Conservation (phyloP, 345 rosid species). For the Nasturtium officinale region DNA sequence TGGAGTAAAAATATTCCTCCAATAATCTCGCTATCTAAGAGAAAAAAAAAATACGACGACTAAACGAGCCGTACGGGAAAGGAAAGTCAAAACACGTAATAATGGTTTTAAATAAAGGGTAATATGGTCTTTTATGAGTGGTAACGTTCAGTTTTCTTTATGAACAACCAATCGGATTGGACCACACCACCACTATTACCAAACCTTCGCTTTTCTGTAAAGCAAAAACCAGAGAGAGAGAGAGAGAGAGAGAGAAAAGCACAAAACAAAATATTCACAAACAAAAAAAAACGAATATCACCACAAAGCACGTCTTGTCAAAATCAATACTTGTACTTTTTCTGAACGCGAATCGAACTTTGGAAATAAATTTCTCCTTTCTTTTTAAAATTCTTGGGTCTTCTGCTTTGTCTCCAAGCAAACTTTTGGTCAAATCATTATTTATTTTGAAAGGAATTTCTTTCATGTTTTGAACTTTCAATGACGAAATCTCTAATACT, state of each 20-base stretch:
- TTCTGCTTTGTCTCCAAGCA: conserved; percentile 67
- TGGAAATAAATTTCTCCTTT: neutral
- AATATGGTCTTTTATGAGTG: neutral
- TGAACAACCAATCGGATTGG: conserved; percentile 22
- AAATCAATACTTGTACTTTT: conserved; percentile 20
- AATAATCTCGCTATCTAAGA: neutral
- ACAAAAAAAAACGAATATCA: neutral
- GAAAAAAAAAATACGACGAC: neutral
- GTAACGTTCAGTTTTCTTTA: conserved; percentile 31
- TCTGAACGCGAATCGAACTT: conserved; percentile 18
- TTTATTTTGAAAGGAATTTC: neutral
- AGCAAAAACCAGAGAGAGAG: conserved; percentile 25
- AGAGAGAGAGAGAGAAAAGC: too few relatives aligned
- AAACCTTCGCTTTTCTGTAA: conserved; percentile 39
- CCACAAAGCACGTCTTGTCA: conserved; percentile 35
- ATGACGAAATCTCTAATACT: neutral
- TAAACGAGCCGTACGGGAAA: conserved; percentile 26
- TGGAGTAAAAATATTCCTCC: too few relatives aligned
- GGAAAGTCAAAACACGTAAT: conserved; percentile 35
- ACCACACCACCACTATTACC: conserved; percentile 35
- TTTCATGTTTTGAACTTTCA: conserved; percentile 10
- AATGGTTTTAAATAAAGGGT: conserved; percentile 6
- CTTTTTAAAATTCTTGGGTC: conserved; percentile 30
- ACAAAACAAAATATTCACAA: conserved; percentile 11
- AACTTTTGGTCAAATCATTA: conserved; percentile 40